Evolutionary conservation across 1,139 yeast species (phyloP).

Genomic region (Blastobotrys capitulatus): DNA sequence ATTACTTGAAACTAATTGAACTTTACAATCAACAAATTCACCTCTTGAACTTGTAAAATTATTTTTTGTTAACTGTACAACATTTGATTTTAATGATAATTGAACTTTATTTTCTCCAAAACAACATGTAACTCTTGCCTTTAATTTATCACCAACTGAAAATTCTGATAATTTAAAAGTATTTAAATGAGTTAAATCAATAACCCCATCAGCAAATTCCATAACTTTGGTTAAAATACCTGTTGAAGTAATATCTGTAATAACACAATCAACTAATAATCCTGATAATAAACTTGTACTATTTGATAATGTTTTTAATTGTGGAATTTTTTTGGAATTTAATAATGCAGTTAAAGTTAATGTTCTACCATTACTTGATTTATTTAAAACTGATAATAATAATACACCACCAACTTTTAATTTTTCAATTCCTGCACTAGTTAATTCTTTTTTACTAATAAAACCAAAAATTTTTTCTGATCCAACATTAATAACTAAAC

Average conservation of each 20-base stretch:
- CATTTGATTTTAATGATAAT: constrained; percentile 58
- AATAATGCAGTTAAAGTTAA: constrained; percentile 49
- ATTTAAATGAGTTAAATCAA: constrained; percentile 58
- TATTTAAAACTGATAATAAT: constrained; percentile 30
- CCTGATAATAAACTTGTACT: constrained; percentile 85
- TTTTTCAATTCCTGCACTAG: constrained; percentile 28
- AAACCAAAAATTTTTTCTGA: constrained; percentile 56
- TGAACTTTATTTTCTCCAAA: constrained; percentile 49
- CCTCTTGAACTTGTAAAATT: constrained; percentile 39
- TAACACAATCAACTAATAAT: constrained; percentile 64
- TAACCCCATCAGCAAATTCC: constrained; percentile 70
- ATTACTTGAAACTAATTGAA: constrained; percentile 45
- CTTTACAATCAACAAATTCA: constrained; percentile 50
- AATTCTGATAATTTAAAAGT: constrained; percentile 51
- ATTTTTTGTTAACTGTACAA: constrained; percentile 32
- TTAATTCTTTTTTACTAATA: constrained; percentile 61
- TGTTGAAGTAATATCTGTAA: constrained; percentile 51
- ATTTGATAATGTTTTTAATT: constrained; percentile 54
- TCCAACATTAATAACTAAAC: constrained; percentile 73
- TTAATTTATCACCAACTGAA: constrained; percentile 59
- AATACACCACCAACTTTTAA: constrained; percentile 39
- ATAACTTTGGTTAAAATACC: constrained; percentile 61
- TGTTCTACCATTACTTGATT: constrained; percentile 49
- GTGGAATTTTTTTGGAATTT: constrained; percentile 39
- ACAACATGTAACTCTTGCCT: constrained; percentile 66